Conservation (phyloP, 2,329 filamentous ascomycete species). For the Botrytis paeoniae region DNA sequence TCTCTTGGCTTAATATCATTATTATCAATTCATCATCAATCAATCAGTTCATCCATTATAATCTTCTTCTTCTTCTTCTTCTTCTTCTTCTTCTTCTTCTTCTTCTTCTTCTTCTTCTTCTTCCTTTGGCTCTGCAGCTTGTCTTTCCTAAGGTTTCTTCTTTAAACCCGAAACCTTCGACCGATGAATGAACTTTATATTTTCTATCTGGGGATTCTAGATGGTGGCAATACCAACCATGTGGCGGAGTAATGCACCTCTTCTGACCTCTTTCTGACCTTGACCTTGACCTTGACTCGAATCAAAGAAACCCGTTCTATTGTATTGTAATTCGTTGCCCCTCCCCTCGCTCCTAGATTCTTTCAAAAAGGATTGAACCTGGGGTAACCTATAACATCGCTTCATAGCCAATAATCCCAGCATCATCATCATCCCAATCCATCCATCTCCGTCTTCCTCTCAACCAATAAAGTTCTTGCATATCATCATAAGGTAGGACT, state of each 20-base stretch:
- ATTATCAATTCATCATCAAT: not conserved
- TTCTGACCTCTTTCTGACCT: not conserved
- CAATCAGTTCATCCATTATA: not conserved
- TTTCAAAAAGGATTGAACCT: not conserved
- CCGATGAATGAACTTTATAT: not conserved
- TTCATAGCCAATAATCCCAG: not conserved
- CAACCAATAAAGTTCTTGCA: not conserved
- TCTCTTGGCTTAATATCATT: conserved; percentile 9
- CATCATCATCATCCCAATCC: not conserved
- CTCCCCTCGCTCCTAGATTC: not conserved
- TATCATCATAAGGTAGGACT: not conserved
- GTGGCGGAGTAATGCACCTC: conserved; percentile 1
- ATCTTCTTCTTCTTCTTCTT: not conserved
- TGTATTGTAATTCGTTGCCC: not conserved
- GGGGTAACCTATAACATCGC: not conserved
- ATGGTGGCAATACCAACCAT: not conserved
- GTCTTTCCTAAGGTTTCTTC: not conserved
- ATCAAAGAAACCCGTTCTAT: not conserved
- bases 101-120: too few relatives aligned
- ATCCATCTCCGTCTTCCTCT: not conserved
- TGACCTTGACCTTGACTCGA: not conserved
- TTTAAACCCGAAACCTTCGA: not conserved
- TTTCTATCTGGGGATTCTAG: not conserved
- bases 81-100: not conserved
- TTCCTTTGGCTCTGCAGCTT: not conserved